Base-by-base conservation (phyloP, 331 rosid species). In the Malus hybrid region DNA sequence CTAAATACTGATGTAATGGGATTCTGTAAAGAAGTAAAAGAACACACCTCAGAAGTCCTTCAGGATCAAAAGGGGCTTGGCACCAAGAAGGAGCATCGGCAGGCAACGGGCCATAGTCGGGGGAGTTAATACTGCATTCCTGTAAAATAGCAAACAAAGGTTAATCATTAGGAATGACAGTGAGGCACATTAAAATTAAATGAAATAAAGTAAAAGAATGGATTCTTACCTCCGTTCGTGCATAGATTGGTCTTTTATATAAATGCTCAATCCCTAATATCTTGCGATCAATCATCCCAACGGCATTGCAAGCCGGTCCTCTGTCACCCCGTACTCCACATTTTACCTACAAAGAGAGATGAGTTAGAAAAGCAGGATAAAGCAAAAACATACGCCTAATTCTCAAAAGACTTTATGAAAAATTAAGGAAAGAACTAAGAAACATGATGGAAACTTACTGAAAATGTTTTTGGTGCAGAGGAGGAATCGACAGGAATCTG, bases 1-100 rank as follows among this genome's bases (percentile, higher is more conserved):
- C 42, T 4, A 53, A 26, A 70, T 63, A 1, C 5, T 34, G 6
- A 64, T 18, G 46, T 0, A 64, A 64, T 16, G 4, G 22, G 68
- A 30, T 32, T 29, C 68, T 12, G 34, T 1, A 53, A 55, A 16
- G 26, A 52, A 71, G 33, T 68, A 10, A 63, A 14, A 60, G 58
- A 42, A 8, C 9, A 36, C 74, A 62, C 97, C 98, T 95, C 71
- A 95, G 77, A 69, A 95, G 81, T 68, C 99, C 99, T 88, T 95
- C 99, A 3, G 99, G 99, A 82, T 95, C 99, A 84, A 90, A 95
- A 73, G 99, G 98, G 70, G 99, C 93, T 78, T 92, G 98, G 72
- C 99, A 95, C 99, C 99, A 95, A n/a, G 98, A 71, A 74, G 99
- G 99, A 80, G 99, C 97, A 84, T 80, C 83, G 55, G 87, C 82